Evolutionary conservation across 257 asterid species (phyloP), one percentile per base, ranked within the genome.

Genomic region (Striga asiatica): DNA sequence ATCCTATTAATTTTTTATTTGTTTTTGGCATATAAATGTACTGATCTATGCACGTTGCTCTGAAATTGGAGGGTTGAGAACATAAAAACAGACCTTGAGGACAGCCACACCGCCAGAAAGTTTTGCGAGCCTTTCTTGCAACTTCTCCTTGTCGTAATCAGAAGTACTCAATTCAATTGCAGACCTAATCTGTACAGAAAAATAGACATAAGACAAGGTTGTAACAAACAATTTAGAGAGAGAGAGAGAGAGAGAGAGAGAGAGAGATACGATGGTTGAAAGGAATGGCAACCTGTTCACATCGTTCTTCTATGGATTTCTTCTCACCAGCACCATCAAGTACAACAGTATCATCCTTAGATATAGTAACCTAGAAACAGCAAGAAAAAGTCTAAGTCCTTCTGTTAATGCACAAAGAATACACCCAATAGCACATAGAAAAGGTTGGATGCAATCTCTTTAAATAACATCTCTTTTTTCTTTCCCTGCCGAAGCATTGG

Each of bases 91-190:
- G 3, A 85, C 98, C 96, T 91, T 91, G 7, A 87, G 78, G 37
- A 91, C 96, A 42, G 95, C 98, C 10, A 87, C 98, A 43, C 98
- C 98, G 39, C 98, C 98, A 51, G 98, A 91, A 52, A 87, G 85
- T 66, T 87, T 91, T 3, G 96, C 95, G 4, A 91, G 85, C 70
- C 98, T 79, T 65, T 87, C 98, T 72, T 91, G 97, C 66, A 78
- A 63, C 71, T 91, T 91, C 79, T 86, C 98, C 74, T 89, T 89
- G 71, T 87, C 97, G 39, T 84, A 91, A 54, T 84, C 97, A 23
- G 98, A 91, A 23, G 95, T 79, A 74, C 92, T 81, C 66, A 70
- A 45, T 56, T 89, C 14, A 38, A 38, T 7, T 12, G 46, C 46
- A 38, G 46, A 38, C 14, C 46, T 38, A 38, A 0, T n/a, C 7